Conservation (phyloP, 257 asterid genomes). For the Solanum chiquidenum region DNA sequence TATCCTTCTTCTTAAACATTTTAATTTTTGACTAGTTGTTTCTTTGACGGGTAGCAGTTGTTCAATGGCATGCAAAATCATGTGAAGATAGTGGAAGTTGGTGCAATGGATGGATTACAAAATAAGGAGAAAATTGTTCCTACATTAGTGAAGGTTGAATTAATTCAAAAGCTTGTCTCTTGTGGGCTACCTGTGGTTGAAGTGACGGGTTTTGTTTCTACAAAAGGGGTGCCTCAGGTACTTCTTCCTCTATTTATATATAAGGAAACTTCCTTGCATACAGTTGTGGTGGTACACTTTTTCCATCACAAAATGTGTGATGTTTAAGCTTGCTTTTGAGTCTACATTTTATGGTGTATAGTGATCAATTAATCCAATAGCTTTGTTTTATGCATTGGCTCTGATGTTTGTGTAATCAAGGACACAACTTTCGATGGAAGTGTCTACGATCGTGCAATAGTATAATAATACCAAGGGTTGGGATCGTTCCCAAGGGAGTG, state of each 20-base stretch:
- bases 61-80: conserved; percentile 53
- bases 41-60: conserved; percentile 29
- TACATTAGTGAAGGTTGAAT: conserved; percentile 55
- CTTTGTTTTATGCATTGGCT: background rate
- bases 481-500: too few relatives aligned
- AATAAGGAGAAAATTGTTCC: conserved; percentile 80
- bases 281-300: background rate
- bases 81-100: conserved; percentile 91
- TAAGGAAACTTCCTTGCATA: background rate
- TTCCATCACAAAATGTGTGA: background rate
- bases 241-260: background rate
- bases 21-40: background rate
- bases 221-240: conserved; percentile 99
- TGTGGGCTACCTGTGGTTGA: conserved; percentile 81
- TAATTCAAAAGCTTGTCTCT: conserved; percentile 62
- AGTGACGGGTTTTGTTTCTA: conserved; percentile 94
- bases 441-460: too few relatives aligned
- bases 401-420: background rate
- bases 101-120: conserved; percentile 93
- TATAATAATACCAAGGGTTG: too few relatives aligned
- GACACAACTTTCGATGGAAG: too few relatives aligned
- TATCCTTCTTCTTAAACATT: background rate
- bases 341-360: background rate
- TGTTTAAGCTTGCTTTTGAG: background rate
- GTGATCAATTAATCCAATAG: background rate